Percentiles rank a stretch among this genome's conserved stretches.
phyloP scores from a whole-genome alignment of 1,139 yeast species.

The Protomyces inundatus region DNA sequence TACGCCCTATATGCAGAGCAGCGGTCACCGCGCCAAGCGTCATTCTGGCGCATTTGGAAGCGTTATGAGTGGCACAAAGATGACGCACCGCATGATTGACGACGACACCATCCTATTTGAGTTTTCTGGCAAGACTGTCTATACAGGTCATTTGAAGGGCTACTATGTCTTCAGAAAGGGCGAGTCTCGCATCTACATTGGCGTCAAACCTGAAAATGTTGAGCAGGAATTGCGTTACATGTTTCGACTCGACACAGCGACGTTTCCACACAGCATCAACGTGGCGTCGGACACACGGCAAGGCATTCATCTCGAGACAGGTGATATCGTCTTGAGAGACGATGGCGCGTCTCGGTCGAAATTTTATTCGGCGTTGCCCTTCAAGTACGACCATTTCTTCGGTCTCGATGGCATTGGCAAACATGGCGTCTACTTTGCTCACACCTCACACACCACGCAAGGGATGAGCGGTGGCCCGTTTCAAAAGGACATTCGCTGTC shows the following conservation, averaged over 20 bases:
- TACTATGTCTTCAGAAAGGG: background rate
- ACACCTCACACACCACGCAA: background rate
- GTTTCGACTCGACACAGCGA: background rate
- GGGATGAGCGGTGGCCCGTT: background rate
- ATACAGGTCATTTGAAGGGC: background rate
- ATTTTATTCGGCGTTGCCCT: background rate
- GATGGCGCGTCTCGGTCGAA: background rate
- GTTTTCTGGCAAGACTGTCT: background rate
- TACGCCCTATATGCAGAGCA: too few species aligned
- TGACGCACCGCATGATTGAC: background rate
- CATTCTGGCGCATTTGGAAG: background rate
- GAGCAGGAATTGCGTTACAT: background rate
- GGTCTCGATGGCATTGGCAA: background rate
- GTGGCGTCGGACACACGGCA: background rate
- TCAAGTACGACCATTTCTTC: background rate
- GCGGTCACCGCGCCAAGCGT: too few species aligned
- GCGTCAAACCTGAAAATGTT: background rate
- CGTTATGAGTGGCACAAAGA: background rate
- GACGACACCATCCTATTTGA: background rate
- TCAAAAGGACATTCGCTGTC: background rate
- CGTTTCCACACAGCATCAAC: background rate
- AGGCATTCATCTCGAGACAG: background rate
- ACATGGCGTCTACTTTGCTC: background rate
- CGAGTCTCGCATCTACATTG: background rate
- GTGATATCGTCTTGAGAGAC: background rate